Evolutionary conservation across 305 asterid genomes (phyloP).

Genomic region (Fraxinus angustifolia): DNA sequence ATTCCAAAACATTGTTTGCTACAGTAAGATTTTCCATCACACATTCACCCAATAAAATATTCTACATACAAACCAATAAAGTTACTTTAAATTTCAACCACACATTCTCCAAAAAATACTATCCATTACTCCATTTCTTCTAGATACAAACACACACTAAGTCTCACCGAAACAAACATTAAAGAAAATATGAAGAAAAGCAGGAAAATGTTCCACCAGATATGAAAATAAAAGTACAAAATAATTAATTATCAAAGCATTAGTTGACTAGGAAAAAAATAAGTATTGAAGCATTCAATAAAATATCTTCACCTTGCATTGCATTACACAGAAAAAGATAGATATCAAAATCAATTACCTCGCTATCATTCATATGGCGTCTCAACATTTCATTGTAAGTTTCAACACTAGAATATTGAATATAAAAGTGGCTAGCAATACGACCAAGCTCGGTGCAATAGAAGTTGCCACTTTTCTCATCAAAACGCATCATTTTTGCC

Average conservation of each 20-base stretch:
- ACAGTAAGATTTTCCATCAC: no score
- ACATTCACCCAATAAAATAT: no score
- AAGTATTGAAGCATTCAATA: conserved; percentile 2
- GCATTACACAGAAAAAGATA: conserved; percentile 3
- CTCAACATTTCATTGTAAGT: conserved; percentile 85
- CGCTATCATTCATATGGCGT: conserved; percentile 93
- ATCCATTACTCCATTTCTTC: no score
- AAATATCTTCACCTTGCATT: conserved; percentile 14
- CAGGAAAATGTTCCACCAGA: conserved; percentile 5
- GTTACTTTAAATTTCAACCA: no score
- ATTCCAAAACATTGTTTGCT: no score
- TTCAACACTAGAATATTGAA: conserved; percentile 96
- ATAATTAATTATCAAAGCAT: neutral
- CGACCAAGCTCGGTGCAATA: conserved; percentile 99
- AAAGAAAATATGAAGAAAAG: conserved; percentile 9
- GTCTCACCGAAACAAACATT: conserved; percentile 8
- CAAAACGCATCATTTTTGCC: conserved; percentile 99
- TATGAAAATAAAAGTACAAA: conserved; percentile 4
- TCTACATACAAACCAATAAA: no score
- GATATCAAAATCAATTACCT: conserved; percentile 47
- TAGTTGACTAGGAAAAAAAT: neutral
- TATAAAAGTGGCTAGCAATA: conserved; percentile 97
- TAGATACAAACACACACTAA: neutral
- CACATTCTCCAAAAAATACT: no score
- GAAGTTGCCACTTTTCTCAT: conserved; percentile 98